Base-by-base conservation (phyloP, 2,329 filamentous ascomycete species). In the Fusarium ramigenum region DNA sequence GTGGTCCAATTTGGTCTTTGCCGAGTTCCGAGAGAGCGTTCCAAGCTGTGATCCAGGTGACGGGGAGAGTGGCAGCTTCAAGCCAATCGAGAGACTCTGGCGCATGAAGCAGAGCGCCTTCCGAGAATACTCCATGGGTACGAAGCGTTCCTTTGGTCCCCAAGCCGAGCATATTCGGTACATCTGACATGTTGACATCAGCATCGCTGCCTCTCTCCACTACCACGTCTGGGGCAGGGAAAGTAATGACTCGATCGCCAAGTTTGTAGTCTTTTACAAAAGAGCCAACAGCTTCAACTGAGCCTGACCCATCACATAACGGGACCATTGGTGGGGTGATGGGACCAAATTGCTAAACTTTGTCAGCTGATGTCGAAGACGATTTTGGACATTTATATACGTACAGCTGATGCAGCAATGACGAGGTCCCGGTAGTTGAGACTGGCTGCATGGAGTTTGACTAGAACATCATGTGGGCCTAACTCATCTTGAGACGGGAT, bases 391-490 rank as follows among this genome's bases (percentile, higher is more conserved):
- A 19, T n/a, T 36, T 25, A 44, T 65, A 79, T 18, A 80, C 83
- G 58, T 37, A 75, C 78, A 7, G 36, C 44, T 4, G 73, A 70
- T 6, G 50, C 79, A 1, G 84, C 82, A 57, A 87, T 86, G 21
- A 82, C 80, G 14, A 87, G 74, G 37, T 87, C 86, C 30, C 86
- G 81, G 66, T 86, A 87, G 68, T 87, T 87, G 57, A 88, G 77
- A 18, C 84, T 85, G 2, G 83, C 85, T 8, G 83, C 85, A n/a
- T 84, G 76, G 4, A 87, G 82, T 78, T 90, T 89, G 73, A 92
- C 88, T 9, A 92, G 82, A 9, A 91, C 89, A 52, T 92, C 89
- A 59, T 87, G 84, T 49, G 90, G 85, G 6, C 87, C 88, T 4
- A 90, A 74, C 62, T 86, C 79, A 19, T 66, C 37, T 43, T 64